phyloP scores from a whole-genome alignment of 148 eudicot genomes.

The Heliosperma pusillum region DNA sequence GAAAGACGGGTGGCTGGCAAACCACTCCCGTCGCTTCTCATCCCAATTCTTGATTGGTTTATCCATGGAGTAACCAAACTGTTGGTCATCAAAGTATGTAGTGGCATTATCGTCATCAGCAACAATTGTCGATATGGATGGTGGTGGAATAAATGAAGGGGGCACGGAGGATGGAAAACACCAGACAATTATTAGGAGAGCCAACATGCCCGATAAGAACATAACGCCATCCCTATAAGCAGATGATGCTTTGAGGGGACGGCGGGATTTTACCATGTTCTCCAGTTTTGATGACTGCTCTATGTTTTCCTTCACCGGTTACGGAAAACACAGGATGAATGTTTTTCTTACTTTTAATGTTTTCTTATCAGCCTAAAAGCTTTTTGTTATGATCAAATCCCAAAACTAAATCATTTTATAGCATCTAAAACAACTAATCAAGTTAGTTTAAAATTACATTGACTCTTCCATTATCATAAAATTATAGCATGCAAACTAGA shows the following conservation, averaged over 20 bases:
- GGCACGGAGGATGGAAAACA: slow-evolving; percentile 14
- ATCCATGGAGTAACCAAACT: slow-evolving; percentile 3
- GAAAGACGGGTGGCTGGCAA: neutral
- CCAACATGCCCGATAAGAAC: slow-evolving; percentile 3
- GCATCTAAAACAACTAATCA: neutral
- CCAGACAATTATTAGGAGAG: slow-evolving; percentile 4
- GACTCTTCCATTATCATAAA: neutral
- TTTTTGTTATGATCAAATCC: neutral
- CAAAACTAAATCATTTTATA: slow-evolving; percentile 3
- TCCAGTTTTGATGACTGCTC: neutral
- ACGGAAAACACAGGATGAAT: neutral
- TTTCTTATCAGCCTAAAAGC: neutral
- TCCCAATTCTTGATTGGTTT: slow-evolving; percentile 3
- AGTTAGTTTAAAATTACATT: neutral
- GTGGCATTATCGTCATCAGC: neutral
- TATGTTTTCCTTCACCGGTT: neutral
- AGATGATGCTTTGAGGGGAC: slow-evolving; percentile 5
- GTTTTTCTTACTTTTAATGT: neutral
- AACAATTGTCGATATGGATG: neutral
- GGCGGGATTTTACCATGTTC: neutral
- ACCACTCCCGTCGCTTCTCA: neutral
- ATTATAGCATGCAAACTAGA: neutral
- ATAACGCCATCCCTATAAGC: neutral
- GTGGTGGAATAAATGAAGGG: slow-evolving; percentile 5
- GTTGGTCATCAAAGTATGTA: slow-evolving; percentile 8